These are phyloP conservation scores for Xylariaceae sp. DNA, from an alignment of 2,329 filamentous ascomycete genomes.

Conservation along the genomic window DNA sequence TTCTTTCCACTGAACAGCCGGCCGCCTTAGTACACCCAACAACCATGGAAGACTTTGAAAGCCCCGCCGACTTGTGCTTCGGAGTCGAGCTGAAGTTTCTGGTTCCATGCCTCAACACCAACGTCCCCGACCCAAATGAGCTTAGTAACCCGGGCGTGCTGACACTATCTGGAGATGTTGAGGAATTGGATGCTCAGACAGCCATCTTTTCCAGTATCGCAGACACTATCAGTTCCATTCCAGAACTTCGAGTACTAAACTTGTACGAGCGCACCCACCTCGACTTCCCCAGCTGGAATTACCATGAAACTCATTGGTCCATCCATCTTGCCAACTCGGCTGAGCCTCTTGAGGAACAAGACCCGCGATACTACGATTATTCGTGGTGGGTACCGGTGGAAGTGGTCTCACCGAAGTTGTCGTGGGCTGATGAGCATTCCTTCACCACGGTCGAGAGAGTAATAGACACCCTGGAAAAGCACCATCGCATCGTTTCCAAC, in stretches of 20 bases:
- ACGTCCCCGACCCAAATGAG: too few relatives aligned
- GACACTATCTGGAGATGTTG: too few relatives aligned
- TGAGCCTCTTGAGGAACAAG: conserved; percentile 18
- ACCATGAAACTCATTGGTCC: conserved; percentile 31
- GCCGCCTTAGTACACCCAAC: too few relatives aligned
- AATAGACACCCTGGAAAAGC: conserved; percentile 14
- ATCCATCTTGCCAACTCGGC: conserved; percentile 35
- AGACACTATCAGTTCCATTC: conserved; percentile 12
- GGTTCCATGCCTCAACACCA: conserved; percentile 20
- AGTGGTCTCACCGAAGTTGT: conserved; percentile 29
- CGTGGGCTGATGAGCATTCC: conserved; percentile 16
- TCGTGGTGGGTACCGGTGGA: conserved; percentile 27
- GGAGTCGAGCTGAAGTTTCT: conserved; percentile 29
- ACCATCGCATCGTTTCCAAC: conserved; percentile 25
- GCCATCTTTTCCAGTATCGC: conserved; percentile 19
- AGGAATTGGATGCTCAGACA: conserved; percentile 16
- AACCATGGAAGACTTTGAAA: conserved; percentile 11
- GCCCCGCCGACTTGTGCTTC: conserved; percentile 19
- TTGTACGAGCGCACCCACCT: conserved; percentile 16
- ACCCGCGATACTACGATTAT: conserved; percentile 18
- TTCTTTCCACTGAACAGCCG: neutral
- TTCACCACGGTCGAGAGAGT: conserved; percentile 15
- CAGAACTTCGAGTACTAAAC: conserved; percentile 20
- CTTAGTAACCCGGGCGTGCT: too few relatives aligned
- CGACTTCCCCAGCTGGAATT: conserved; percentile 21